phyloP scores from a whole-genome alignment of 164 flowering plant genomes.

The Kalanchoe fedtschenkoi region DNA sequence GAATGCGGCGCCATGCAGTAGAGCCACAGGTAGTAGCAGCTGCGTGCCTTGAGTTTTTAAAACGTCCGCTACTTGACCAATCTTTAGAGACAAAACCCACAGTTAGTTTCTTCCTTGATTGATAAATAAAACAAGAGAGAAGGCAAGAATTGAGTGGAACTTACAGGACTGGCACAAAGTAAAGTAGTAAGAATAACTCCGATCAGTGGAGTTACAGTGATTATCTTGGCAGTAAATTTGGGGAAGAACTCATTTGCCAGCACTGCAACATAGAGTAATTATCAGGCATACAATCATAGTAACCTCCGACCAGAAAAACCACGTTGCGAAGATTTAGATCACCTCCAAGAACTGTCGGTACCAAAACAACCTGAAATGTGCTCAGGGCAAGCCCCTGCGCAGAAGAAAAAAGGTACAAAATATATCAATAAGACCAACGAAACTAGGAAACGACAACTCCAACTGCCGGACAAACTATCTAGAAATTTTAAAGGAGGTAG shows the following conservation, averaged over 20 bases:
- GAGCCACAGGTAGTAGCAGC: slow-evolving; percentile 67
- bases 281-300: neutral
- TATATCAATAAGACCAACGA: neutral
- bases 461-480: neutral
- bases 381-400: slow-evolving; percentile 88
- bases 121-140: neutral
- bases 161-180: slow-evolving; percentile 98
- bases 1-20: slow-evolving; percentile 87
- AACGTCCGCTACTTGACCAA: slow-evolving; percentile 92
- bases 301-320: neutral
- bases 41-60: slow-evolving; percentile 87
- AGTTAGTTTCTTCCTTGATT: slow-evolving; percentile 11
- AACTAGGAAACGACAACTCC: neutral
- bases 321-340: slow-evolving; percentile 11
- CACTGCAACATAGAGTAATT: slow-evolving; percentile 40
- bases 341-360: slow-evolving; percentile 92
- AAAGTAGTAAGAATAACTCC: slow-evolving; percentile 92
- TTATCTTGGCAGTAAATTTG: slow-evolving; percentile 67
- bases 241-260: slow-evolving; percentile 82
- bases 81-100: slow-evolving; percentile 26
- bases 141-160: slow-evolving; percentile 16
- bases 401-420: neutral
- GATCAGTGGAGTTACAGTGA: slow-evolving; percentile 76
- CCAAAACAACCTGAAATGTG: slow-evolving; percentile 92
- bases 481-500: too few relatives aligned